Conservation (phyloP, 805 yeast species). For the Candida silvicultrix region DNA sequence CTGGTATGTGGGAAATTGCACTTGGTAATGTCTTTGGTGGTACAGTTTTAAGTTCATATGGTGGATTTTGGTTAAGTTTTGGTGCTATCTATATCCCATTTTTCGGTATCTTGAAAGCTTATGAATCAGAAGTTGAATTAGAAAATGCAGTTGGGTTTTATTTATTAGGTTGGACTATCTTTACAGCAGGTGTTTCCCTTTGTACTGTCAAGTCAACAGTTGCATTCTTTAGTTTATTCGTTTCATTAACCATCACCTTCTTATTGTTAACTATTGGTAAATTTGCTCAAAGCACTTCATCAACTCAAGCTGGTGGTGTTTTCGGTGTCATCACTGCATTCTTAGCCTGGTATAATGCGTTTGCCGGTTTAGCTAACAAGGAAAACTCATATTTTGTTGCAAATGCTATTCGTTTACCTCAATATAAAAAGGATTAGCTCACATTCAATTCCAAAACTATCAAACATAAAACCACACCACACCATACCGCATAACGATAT, state of each 20-base stretch:
- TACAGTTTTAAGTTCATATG: constrained; percentile 30
- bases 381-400: constrained; percentile 55
- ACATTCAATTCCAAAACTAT: not conserved
- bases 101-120: constrained; percentile 44
- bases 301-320: constrained; percentile 54
- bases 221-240: constrained; percentile 40
- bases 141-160: constrained; percentile 45
- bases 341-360: constrained; percentile 66
- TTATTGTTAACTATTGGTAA: constrained; percentile 39
- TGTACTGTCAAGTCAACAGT: constrained; percentile 44
- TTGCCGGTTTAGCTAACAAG: constrained; percentile 58
- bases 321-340: constrained; percentile 56
- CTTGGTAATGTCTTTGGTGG: constrained; percentile 63
- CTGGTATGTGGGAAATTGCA: constrained; percentile 67
- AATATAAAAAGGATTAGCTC: constrained; percentile 29
- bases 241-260: constrained; percentile 41
- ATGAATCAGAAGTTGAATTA: constrained; percentile 30
- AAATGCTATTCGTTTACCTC: constrained; percentile 28
- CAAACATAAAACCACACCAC: not conserved
- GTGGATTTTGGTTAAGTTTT: constrained; percentile 62
- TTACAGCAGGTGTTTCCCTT: constrained; percentile 40
- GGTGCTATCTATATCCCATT: constrained; percentile 51
- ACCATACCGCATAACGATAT: not conserved
- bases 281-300: constrained; percentile 30
- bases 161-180: constrained; percentile 48